Conservation (phyloP, 805 yeast genomes). For the Isabelozyma gotoi region DNA sequence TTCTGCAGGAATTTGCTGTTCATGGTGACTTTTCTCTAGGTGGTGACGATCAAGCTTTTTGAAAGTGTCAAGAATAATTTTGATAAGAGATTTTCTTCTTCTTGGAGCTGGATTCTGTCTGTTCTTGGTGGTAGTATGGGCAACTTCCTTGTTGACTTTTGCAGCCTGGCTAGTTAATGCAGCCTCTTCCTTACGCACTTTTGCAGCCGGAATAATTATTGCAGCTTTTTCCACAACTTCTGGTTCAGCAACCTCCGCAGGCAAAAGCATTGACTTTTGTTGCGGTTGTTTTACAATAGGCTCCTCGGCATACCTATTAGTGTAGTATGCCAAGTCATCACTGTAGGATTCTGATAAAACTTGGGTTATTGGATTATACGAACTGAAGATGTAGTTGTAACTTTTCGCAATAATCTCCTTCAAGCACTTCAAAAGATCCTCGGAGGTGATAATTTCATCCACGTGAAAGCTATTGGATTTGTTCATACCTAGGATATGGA, state of each 20-base stretch:
- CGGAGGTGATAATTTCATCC: constrained; percentile 20
- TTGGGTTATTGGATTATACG: constrained; percentile 20
- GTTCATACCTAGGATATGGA: constrained; percentile 16
- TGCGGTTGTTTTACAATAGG: constrained; percentile 3
- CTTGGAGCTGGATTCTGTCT: not conserved
- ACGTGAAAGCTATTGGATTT: constrained; percentile 13
- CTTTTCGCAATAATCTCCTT: constrained; percentile 19
- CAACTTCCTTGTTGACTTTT: not conserved
- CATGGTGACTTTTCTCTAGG: not conserved
- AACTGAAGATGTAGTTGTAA: constrained; percentile 19
- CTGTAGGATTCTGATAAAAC: constrained; percentile 17
- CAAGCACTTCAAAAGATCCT: constrained; percentile 19
- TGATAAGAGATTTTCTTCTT: constrained; percentile 1
- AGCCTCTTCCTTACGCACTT: not conserved
- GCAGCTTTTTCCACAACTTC: not conserved
- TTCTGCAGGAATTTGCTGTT: not conserved
- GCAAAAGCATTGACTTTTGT: not conserved
- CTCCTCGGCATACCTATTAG: too few species aligned
- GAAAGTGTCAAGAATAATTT: constrained; percentile 1
- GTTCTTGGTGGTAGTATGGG: not conserved
- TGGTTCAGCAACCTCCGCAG: not conserved
- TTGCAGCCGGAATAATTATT: not conserved
- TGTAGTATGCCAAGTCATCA: constrained; percentile 13
- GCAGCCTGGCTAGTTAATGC: too few species aligned
- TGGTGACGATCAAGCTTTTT: constrained; percentile 1